Percentiles rank a stretch among this genome's conserved stretches.
Evolutionary conservation across 2,329 filamentous ascomycete species (phyloP).

Genomic region (Penicillium concentricum): DNA sequence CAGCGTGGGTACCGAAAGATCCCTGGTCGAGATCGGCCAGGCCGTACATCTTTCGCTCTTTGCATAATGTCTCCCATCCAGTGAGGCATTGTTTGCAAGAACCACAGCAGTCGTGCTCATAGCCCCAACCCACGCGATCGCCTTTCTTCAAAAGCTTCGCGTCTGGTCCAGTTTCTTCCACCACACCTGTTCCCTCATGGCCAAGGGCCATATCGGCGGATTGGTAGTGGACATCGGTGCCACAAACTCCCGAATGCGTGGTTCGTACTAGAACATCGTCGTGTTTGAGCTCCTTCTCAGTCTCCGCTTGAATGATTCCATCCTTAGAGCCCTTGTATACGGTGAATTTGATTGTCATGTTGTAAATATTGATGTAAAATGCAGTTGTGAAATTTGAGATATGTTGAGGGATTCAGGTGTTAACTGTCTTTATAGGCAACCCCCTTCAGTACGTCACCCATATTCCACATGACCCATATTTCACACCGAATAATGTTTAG

Average conservation of each 20-base stretch:
- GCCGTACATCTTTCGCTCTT: conserved; percentile 38
- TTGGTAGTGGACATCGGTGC: conserved; percentile 52
- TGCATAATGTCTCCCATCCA: conserved; percentile 34
- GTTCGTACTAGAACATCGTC: conserved; percentile 60
- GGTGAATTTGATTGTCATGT: conserved; percentile 50
- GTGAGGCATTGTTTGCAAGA: conserved; percentile 38
- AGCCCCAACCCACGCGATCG: conserved; percentile 46
- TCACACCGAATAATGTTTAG: background rate
- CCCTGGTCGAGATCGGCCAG: conserved; percentile 37
- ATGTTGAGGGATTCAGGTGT: background rate
- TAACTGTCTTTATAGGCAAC: background rate
- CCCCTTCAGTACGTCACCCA: background rate
- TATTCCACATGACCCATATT: too few relatives aligned
- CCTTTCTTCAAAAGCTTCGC: conserved; percentile 38
- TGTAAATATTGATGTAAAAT: background rate
- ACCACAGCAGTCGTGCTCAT: conserved; percentile 39
- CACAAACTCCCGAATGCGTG: conserved; percentile 67
- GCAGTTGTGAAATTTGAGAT: background rate
- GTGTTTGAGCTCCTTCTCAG: conserved; percentile 34
- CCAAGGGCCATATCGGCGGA: conserved; percentile 36
- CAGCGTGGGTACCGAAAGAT: conserved; percentile 37
- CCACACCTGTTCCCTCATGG: conserved; percentile 40
- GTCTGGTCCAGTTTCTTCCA: conserved; percentile 32
- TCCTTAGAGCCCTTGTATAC: conserved; percentile 63
- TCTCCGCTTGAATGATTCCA: conserved; percentile 55